A percentile compares a stretch with the other conserved stretches of the same genome.
Conservation (phyloP, 176 grass and related monocot species). For the Tuctoria greenei region DNA sequence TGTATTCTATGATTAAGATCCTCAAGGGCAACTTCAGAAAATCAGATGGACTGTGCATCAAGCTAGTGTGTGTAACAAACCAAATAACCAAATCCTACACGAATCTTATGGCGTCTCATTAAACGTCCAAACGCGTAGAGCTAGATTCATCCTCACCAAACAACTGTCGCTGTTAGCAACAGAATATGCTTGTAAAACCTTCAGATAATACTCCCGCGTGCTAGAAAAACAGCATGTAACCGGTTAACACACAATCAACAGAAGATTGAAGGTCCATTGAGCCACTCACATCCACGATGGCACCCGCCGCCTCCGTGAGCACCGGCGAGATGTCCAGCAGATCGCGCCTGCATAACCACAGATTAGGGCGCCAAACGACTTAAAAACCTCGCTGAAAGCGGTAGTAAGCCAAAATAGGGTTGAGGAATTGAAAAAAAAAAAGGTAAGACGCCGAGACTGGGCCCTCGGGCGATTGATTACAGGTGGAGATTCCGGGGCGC, state of each 20-base stretch:
- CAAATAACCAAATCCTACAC: neutral
- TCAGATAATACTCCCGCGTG: neutral
- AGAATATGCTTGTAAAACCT: neutral
- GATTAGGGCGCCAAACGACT: neutral
- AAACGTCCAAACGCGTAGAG: neutral
- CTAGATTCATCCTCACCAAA: neutral
- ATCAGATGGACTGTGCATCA: neutral
- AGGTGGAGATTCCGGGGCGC: neutral
- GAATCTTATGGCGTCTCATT: neutral
- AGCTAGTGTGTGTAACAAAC: neutral
- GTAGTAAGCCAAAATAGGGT: neutral
- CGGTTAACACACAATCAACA: neutral
- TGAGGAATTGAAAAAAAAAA: neutral
- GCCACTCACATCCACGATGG: conserved; percentile 90
- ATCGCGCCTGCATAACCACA: conserved; percentile 62
- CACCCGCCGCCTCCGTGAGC: conserved; percentile 85
- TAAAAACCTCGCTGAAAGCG: neutral
- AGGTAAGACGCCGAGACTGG: neutral
- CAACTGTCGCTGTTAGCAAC: neutral
- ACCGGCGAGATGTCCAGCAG: conserved; percentile 95
- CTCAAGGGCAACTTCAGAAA: neutral
- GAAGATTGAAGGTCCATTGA: neutral
- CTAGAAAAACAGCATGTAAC: conserved; percentile 31
- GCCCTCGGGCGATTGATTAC: neutral
- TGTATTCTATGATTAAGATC: neutral